These are phyloP conservation scores for Helotiales sp. DNA, from an alignment of 2,329 filamentous ascomycete species.

Conservation along the genomic window DNA sequence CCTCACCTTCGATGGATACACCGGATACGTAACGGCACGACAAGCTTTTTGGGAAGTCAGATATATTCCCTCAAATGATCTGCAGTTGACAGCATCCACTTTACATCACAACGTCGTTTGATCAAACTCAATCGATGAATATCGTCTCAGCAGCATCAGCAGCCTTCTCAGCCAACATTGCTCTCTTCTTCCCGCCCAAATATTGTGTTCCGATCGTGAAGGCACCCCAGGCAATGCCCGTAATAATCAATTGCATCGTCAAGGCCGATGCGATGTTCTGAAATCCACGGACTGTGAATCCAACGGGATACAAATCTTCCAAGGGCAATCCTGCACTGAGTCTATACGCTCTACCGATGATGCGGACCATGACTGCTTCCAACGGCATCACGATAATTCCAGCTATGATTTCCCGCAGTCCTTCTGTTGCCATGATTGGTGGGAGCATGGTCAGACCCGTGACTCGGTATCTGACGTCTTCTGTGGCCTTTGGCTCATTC, in stretches of 20 bases:
- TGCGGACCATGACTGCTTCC: constrained; percentile 41
- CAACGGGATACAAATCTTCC: constrained; percentile 30
- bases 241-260: constrained; percentile 36
- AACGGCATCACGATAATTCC: constrained; percentile 40
- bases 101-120: background rate
- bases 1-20: background rate
- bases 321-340: constrained; percentile 27
- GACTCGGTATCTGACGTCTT: constrained; percentile 37
- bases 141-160: background rate
- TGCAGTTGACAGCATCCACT: background rate
- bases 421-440: constrained; percentile 42
- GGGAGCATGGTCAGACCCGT: constrained; percentile 44
- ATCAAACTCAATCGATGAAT: background rate
- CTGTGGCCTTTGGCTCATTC: constrained; percentile 39
- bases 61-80: background rate
- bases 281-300: constrained; percentile 24
- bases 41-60: background rate
- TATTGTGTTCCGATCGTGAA: constrained; percentile 34
- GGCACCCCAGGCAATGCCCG: constrained; percentile 38
- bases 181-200: constrained; percentile 18
- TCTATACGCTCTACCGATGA: constrained; percentile 38
- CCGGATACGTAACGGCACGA: background rate
- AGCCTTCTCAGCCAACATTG: background rate
- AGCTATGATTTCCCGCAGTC: constrained; percentile 38
- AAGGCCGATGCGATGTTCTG: constrained; percentile 35